Evolutionary conservation across 2,329 filamentous ascomycete species (phyloP), one percentile per base, ranked within the genome.

Genomic region (Aspergillus chevalieri): DNA sequence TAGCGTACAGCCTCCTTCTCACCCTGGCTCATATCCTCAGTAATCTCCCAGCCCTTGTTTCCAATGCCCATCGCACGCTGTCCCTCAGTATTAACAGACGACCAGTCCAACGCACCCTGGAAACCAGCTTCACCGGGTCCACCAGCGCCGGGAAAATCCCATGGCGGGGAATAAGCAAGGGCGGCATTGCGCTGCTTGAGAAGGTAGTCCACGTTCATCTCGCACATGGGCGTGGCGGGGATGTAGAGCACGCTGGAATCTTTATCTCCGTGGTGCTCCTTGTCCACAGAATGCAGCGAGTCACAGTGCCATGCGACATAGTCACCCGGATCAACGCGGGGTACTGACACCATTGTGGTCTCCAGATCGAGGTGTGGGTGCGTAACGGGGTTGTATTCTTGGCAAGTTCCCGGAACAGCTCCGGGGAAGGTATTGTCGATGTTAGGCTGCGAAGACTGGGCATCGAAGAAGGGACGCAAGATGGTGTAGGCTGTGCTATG

Each of bases 191-290:
- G 79, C 71, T 95, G 89, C 14, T 81, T 77, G 1, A 71, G 76
- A 1, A 92, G 74, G 63, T 91, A 93, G 19, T 79, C 70, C 0
- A 86, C 83, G 59, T 93, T 95, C 36, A 76, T 71, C 47, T 85
- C 80, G 0, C 89, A 95, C 26, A 89, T 77, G 0, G 91, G 90
- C 48, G 87, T 93, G 0, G 88, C 84, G 0, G 91, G 90, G 48
- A 96, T 95, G 62, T 96, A 96, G 52, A 96, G 63, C 0, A 95
- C 91, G 58, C 85, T 90, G 0, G 87, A 89, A 66, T 96, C 91
- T 0, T 74, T 68, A 1, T 71, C 75, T 1, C 91, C 92, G 1
- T 68, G 69, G 64, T 96, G 91, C 1, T 84, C 75, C 56, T 82
- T 84, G 70, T 96, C 91, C 0, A 96, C 91, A 0, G 89, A 82